Evolutionary conservation across 2,329 filamentous ascomycete species (phyloP), one percentile per base, ranked within the genome.

Genomic region (Pestalotiopsis sp.): DNA sequence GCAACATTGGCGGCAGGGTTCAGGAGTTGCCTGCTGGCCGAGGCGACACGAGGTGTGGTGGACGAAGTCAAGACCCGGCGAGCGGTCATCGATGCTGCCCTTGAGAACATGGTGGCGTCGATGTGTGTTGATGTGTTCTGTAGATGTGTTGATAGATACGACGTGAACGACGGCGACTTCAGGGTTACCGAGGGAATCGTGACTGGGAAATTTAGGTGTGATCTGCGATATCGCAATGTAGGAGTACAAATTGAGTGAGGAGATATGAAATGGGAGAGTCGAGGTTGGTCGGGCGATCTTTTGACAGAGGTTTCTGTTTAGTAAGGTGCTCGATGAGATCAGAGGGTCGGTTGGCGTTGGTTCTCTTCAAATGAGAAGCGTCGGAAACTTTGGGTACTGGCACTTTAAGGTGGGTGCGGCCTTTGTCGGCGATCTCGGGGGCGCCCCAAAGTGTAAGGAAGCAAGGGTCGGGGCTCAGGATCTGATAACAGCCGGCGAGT

Each of bases 21-120:
- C 44, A 82, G 77, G 66, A 81, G 76, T 73, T 83, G 82, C 55
- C 82, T 81, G 65, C 78, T 71, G 48, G 74, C 76, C 67, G 80
- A 71, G 67, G 80, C 65, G 22, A 66, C 81, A 73, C 71, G 82
- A 74, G 69, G 79, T 75, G 75, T 82, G 64, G 55, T 59, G 17
- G 64, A 58, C 68, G 73, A 82, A 75, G 80, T 78, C 70, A 81
- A 78, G 48, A 77, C 81, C 70, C 82, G 80, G 75, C 83, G 79
- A 67, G 83, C 76, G 48, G 74, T 71, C 63, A 64, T 67, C 48
- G 68, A 67, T 39, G 67, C 64, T 67, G 66, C 64, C 39, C 69
- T n/a, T 24, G 70, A 70, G 66, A 71, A 69, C 70, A 70, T 71
- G 4, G 39, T 70, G 64, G 66, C 38, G 60, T 20, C 24, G 60